Evolutionary conservation across 176 grass and related monocot genomes (phyloP), one percentile per base, ranked within the genome.

Genomic region (Ampelocalamus luodianensis): DNA sequence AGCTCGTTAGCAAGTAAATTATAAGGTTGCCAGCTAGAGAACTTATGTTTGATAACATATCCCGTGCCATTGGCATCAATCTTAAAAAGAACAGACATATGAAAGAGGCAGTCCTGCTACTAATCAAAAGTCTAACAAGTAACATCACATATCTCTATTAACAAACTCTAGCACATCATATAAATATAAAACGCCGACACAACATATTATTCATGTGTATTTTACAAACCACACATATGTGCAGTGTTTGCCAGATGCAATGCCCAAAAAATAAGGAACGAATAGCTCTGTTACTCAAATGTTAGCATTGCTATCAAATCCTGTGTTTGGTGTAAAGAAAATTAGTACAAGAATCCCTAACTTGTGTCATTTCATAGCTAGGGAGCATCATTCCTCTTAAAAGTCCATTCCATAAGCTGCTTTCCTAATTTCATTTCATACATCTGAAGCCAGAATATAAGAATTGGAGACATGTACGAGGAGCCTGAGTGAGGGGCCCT

Each of bases 1-100:
- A 60, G 23, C 2, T 12, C 1, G 15, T 70, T 85, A 60, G 14
- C 62, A 36, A 8, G 16, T 10, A 60, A 44, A 78, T 44, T n/a
- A 9, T 36, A 56, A 77, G 20, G 8, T 69, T 71, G 39, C 17
- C 62, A 71, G n/a, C 39, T 63, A 53, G 2, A 72, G 4, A 60
- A 84, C 11, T 39, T 62, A 69, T 80, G 42, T 6, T 64, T 43
- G 53, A 71, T 55, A 37, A 14, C 74, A 74, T 24, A 23, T 79
- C 66, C 23, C 22, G 34, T 51, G 39, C n/a, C 16, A 59, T 59
- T 80, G 22, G 27, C 74, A 73, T 67, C 20, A 79, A 87, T 76
- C 40, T 45, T 84, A 68, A 43, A 87, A 87, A 69, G 20, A 63
- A 5, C 14, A 80, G 9, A 51, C 4, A 77, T 11, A 76, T 34